Evolutionary conservation across 495 filamentous ascomycete species (phyloP), one percentile per base, ranked within the genome.

Genomic region (Acidiella bohemica): DNA sequence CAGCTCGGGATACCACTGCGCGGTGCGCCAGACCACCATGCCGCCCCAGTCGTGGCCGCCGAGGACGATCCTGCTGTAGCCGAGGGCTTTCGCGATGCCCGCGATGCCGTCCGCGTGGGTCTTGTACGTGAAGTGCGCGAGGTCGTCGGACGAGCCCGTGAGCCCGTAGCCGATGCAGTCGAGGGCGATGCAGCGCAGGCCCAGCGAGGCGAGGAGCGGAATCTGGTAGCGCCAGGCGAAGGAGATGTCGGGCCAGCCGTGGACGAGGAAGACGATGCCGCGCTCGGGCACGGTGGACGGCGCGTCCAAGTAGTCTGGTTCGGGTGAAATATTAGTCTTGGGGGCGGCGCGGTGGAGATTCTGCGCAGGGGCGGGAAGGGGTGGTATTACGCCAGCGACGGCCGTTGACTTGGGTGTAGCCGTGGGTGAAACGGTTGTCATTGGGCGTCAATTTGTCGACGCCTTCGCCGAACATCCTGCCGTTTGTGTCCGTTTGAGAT

Each of bases 11-110:
- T 84, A 65, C 66, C 74, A 82, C 32, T 80, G 68, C 6, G 78
- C 72, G 32, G 80, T 58, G 36, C 83, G 72, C 46, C 72, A 78
- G 26, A 66, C 67, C 4, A 76, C 63, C 11, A 57, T 60, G 23
- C 73, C 73, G 70, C 36, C 31, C 87, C 86, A 93, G 58, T 93
- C 85, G 56, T 93, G 85, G 6, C 84, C 85, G 11, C 81, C 80
- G 10, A 93, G 66, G 20, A 92, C 76, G 46, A 84, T 75, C 7
- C 58, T 63, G 8, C 60, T 55, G 26, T 67, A 67, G 16, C 72
- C 65, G 16, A 88, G 60, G 16, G 75, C 67, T 3, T 56, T 51
- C 4, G 77, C 71, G 6, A 85, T 65, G 42, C 69, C 73, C 16
- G 68, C 73, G 49, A 92, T 72, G 53, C 87, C 81, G 29, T 76